phyloP scores from a whole-genome alignment of 1,284 basidiomycete genomes.

The Cryptococcus deneoformans region DNA sequence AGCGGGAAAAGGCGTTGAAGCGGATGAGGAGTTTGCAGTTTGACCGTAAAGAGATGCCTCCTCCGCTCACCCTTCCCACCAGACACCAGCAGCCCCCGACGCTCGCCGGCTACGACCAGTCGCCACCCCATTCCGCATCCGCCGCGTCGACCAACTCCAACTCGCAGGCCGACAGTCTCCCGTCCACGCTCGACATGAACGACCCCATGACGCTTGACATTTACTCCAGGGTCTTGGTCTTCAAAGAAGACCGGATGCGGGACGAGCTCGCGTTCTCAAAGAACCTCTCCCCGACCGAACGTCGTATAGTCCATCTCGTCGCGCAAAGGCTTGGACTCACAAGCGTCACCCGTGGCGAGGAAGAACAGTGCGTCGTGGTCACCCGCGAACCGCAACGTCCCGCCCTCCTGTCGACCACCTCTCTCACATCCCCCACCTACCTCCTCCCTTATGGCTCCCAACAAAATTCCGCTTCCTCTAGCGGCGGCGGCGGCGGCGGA shows the following conservation, averaged over 20 bases:
- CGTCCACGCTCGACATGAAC: conserved; percentile 84
- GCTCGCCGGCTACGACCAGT: conserved; percentile 5
- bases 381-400: conserved; percentile 52
- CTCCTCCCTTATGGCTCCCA: conserved; percentile 47
- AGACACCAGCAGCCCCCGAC: conserved; percentile 6
- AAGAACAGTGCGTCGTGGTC: conserved; percentile 89
- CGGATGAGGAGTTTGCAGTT: conserved; percentile 96
- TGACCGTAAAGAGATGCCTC: conserved; percentile 52
- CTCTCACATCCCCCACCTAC: conserved; percentile 51
- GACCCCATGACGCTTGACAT: conserved; percentile 95
- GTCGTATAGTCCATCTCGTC: conserved; percentile 90
- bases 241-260: conserved; percentile 97
- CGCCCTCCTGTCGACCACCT: conserved; percentile 49
- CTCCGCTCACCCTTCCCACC: conserved; percentile 17
- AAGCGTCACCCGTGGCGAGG: conserved; percentile 90
- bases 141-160: conserved; percentile 29
- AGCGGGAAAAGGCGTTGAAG: conserved; percentile 97
- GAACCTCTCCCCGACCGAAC: conserved; percentile 76
- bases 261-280: conserved; percentile 95
- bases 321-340: conserved; percentile 94
- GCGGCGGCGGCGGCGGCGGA: conserved; percentile 24
- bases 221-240: conserved; percentile 92
- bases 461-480: conserved; percentile 45
- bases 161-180: conserved; percentile 25
- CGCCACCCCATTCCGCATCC: conserved; percentile 55